Base-by-base conservation (phyloP, 1,139 yeast genomes). In the Maudiozyma humilis region DNA sequence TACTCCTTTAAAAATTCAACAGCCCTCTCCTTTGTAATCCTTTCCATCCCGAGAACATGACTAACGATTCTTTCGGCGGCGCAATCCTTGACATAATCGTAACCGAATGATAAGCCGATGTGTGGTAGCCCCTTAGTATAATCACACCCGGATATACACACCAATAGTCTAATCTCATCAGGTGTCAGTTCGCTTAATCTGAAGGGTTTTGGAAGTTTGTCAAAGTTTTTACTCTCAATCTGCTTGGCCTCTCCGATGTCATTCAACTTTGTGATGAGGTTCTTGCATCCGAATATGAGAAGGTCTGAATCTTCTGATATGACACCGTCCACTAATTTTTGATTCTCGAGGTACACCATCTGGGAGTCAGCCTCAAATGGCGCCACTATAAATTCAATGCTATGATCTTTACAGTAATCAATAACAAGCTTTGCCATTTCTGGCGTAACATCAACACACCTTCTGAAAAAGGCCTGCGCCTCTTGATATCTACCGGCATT, bases 361-460 rank as follows among this genome's bases (percentile, higher is more conserved):
- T 91, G 97, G 0, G 97, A 85, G 60, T 91, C 98, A 0, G 97
- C 97, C 64, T 91, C 98, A 60, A 88, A 91, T 0, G 98, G 98
- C 0, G 98, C 97, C 6, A 91, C 97, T 14, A 91, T 77, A 55
- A 76, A 89, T 48, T 72, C 73, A 39, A 91, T 77, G 2, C 67
- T 63, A 38, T 72, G 67, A 15, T 62, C 56, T 51, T 78, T 79
- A 48, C 91, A 70, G 51, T 76, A 81, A 20, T 81, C 80, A 63
- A 88, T 86, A 18, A 89, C 71, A 15, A 85, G 73, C 53, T 84
- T 83, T 4, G 95, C 96, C 91, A 91, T 87, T 50, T 77, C 78
- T 1, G 95, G 87, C 1, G 95, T 83, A n/a, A 91, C 85, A 52
- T 83, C 88, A 7, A 94, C 82, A 14, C 89, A 79, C 59, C 82